These are phyloP conservation scores for Myriosclerotinia scirpicola DNA, from an alignment of 2,329 filamentous ascomycete species.

Conservation along the genomic window DNA sequence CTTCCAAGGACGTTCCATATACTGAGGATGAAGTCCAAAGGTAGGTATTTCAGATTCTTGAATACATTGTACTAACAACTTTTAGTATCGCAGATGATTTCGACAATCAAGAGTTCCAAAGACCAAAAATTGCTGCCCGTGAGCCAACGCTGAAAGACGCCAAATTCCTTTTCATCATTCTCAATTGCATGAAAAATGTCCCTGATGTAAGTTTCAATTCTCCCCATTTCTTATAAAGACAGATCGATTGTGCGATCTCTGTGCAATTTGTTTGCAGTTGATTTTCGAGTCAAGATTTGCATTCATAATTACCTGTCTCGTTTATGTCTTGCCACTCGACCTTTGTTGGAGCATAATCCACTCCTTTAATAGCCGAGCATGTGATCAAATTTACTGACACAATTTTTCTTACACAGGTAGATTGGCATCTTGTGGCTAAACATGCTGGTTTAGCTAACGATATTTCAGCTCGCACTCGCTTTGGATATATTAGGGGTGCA, in stretches of 20 bases:
- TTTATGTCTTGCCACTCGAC: not conserved
- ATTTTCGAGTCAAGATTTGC: not conserved
- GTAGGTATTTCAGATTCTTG: not conserved
- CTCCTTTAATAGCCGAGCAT: slow-evolving; percentile 2
- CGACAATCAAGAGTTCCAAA: not conserved
- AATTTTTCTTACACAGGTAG: slow-evolving; percentile 29
- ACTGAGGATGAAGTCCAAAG: too few species aligned
- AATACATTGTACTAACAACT: not conserved
- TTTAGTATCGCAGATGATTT: not conserved
- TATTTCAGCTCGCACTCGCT: slow-evolving; percentile 49
- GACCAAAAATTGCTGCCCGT: not conserved
- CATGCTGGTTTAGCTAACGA: slow-evolving; percentile 49
- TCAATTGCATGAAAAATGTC: slow-evolving; percentile 28
- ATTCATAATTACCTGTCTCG: not conserved
- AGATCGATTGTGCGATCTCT: not conserved
- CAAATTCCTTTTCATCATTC: slow-evolving; percentile 28
- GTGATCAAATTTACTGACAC: not conserved
- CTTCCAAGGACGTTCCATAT: too few species aligned
- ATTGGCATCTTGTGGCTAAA: slow-evolving; percentile 50
- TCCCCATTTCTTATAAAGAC: not conserved
- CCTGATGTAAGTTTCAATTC: slow-evolving; percentile 28
- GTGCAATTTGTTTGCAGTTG: not conserved
- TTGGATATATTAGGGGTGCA: slow-evolving; percentile 52
- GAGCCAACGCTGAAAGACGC: slow-evolving; percentile 29
- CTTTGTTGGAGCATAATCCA: not conserved